A percentile compares a stretch with the other conserved stretches of the same genome.
These are phyloP conservation scores for Epichloe sylvatica DNA, from an alignment of 2,329 filamentous ascomycete species.

Conservation along the genomic window DNA sequence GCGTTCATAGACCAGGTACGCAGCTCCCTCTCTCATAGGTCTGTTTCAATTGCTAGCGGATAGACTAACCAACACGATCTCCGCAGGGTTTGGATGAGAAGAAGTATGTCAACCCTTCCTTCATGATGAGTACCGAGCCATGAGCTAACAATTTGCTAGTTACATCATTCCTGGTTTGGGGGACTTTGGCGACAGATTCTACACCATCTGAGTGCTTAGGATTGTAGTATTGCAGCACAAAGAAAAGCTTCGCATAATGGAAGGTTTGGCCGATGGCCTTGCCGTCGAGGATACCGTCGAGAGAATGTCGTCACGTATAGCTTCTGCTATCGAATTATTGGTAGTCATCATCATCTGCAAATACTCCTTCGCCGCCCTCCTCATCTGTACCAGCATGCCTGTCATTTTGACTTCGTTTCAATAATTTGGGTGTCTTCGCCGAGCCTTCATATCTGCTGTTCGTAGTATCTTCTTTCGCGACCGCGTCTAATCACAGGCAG, in stretches of 20 bases:
- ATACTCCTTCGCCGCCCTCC: constrained; percentile 39
- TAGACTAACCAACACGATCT: constrained; percentile 1
- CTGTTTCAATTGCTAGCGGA: background rate
- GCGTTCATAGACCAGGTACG: constrained; percentile 77
- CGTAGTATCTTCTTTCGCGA: constrained; percentile 32
- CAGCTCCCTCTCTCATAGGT: constrained; percentile 3
- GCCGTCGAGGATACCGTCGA: background rate
- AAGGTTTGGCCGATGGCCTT: background rate
- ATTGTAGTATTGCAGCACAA: background rate
- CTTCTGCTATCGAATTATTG: constrained; percentile 18
- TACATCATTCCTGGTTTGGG: constrained; percentile 91
- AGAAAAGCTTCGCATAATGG: background rate
- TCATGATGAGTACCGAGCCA: background rate
- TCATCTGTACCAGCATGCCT: constrained; percentile 29
- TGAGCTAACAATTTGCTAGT: constrained; percentile 39
- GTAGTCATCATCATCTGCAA: constrained; percentile 42
- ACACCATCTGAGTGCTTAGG: constrained; percentile 52
- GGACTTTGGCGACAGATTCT: constrained; percentile 92
- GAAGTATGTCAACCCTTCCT: constrained; percentile 47
- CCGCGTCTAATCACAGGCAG: constrained; percentile 26
- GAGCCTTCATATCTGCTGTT: constrained; percentile 17
- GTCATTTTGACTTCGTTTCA: constrained; percentile 1
- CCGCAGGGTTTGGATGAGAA: constrained; percentile 76
- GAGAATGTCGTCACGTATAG: background rate
- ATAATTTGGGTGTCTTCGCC: constrained; percentile 9